Evolutionary conservation across 805 yeast species (phyloP).

Genomic region (Candida vartiovaarae): DNA sequence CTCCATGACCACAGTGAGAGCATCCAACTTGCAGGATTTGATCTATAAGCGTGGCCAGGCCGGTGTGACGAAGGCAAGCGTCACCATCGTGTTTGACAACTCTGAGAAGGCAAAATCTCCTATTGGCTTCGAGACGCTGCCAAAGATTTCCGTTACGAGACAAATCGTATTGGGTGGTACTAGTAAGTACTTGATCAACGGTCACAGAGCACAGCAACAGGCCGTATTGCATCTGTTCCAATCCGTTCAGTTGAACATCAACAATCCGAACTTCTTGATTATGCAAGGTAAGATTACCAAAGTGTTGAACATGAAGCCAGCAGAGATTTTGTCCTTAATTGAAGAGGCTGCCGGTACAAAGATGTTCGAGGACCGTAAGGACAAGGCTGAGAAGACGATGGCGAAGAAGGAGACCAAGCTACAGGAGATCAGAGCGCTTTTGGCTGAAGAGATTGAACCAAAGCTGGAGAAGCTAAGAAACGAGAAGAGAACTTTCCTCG

Average conservation of each 20-base stretch:
- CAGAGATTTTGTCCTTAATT: constrained; percentile 80
- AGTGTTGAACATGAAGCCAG: constrained; percentile 92
- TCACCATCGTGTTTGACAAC: constrained; percentile 92
- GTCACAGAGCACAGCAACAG: constrained; percentile 93
- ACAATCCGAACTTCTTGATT: constrained; percentile 92
- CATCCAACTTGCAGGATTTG: constrained; percentile 85
- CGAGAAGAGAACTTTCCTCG: constrained; percentile 78
- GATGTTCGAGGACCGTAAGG: constrained; percentile 89
- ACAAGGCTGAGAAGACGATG: constrained; percentile 88
- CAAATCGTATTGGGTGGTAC: constrained; percentile 89
- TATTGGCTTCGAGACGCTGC: constrained; percentile 72
- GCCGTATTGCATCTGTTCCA: constrained; percentile 87
- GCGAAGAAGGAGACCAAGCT: constrained; percentile 82
- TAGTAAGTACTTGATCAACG: constrained; percentile 87
- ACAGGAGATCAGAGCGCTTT: constrained; percentile 62
- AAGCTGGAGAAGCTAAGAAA: constrained; percentile 71
- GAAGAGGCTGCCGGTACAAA: constrained; percentile 99
- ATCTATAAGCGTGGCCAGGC: constrained; percentile 98
- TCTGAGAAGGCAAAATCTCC: constrained; percentile 71
- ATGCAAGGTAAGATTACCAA: constrained; percentile 99
- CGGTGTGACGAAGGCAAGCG: constrained; percentile 94
- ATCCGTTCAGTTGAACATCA: constrained; percentile 90
- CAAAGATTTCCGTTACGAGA: constrained; percentile 84
- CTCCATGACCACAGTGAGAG: constrained; percentile 91
- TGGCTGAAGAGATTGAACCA: constrained; percentile 89